Base-by-base conservation (phyloP, 2,329 filamentous ascomycete genomes). In the Penicillium sp. region DNA sequence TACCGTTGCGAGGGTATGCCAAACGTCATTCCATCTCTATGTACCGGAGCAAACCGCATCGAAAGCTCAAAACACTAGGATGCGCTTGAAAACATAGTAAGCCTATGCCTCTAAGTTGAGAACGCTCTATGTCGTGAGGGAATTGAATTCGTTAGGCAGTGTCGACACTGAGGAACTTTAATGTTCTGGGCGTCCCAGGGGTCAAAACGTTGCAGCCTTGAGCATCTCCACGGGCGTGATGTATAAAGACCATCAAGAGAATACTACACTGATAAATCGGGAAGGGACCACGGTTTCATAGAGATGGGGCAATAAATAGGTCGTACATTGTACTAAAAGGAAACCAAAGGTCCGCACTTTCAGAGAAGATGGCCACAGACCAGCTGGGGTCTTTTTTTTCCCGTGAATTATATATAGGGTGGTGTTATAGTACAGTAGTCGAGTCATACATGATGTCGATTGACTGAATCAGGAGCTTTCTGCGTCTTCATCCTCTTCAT, bases 401-500 rank as follows among this genome's bases (percentile, higher is more conserved):
- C 31, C 29, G 19, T 41, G 35, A 21, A 55, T 55, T 46, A 29
- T 17, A 55, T 29, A 31, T 19, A 15, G 26, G 3, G 31, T 53
- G 45, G 30, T 41, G 13, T 9, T 41, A 41, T 41, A 55, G 19
- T 54, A 49, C 46, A 50, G 11, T 49, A 21, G 23, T 44, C 41
- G 44, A 60, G 23, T 2, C 17, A 26, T 26, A 26, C 26, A 26
- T 26, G 26, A 26, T 26, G 26, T 26, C 15, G 1, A 30, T n/a
- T 29, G 45, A 41, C 17, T 48, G 41, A 17, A 30, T 63, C 31
- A 63, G 15, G 52, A 57, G 50, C 62, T 58, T 23, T 58, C 54
- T n/a, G 19, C 26, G n/a, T 49, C 62, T 11, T 73, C 76, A 21
- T 72, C 75, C n/a, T 79, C 79, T 15, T 82, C 81, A 31, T 82